Base-by-base conservation (phyloP, 495 filamentous ascomycete species). In the Penicillium soppii region DNA sequence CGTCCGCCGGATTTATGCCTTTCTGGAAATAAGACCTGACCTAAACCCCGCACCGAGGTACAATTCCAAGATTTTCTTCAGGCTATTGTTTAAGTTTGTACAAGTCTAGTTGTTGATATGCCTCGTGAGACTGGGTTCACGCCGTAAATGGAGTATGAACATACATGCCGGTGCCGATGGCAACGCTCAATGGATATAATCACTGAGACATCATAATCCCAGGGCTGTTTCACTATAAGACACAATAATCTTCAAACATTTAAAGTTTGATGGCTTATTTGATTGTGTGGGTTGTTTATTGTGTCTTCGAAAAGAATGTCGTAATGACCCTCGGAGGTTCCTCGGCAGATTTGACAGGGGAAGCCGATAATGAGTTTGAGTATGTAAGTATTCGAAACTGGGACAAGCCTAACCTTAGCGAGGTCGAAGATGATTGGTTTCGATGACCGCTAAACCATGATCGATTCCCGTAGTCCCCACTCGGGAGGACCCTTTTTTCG, bases 151-250 rank as follows among this genome's bases (percentile, higher is more conserved):
- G 22, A 35, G 17, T 16, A 16, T 20, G 20, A 35, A 20, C 15
- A 2, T 23, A 26, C 17, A 22, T 5, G 20, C n/a, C 8, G 17
- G 37, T 22, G 19, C 17, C 8, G 45, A 38, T 48, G 44, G 30
- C 22, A 23, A 37, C 30, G 21, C 44, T 38, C 9, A 22, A 43
- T 5, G 17, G 29, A 27, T 37, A 16, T 16, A 43, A 19, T 13
- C n/a, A 41, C 29, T 33, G 19, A 45, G 12, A 29, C 19, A 26
- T 47, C 13, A 20, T 47, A 1, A 37, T 43, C 7, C 32, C 27
- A 36, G 1, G 3, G 26, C 10, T 48, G 51, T 54, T 54, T 54
- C 43, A 48, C 21, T 43, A 43, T 37, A 43, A 48, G 27, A 37
- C 37, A 29, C 21, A 48, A 27, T 35, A 35, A 21, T 47, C 29